Conservation (phyloP, 148 eudicot species). For the Fagopyrum tataricum region DNA sequence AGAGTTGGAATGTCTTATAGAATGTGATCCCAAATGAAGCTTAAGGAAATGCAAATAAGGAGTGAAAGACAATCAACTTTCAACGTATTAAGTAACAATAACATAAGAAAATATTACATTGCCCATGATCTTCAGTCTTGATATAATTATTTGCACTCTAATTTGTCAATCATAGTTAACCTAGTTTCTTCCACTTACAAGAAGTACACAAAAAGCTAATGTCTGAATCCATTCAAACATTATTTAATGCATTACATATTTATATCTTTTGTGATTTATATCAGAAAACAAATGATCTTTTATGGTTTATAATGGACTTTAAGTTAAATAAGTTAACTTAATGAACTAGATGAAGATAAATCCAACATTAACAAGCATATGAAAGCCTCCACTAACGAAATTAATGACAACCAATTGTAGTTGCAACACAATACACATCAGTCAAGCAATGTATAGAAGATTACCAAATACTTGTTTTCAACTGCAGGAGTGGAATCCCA, state of each 20-base stretch:
- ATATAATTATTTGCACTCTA: too few relatives aligned
- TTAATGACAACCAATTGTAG: neutral
- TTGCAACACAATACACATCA: neutral
- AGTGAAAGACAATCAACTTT: neutral
- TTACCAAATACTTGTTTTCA: slow-evolving; percentile 15
- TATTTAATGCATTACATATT: too few relatives aligned
- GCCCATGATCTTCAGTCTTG: too few relatives aligned
- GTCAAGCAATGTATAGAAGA: slow-evolving; percentile 4
- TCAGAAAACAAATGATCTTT: too few relatives aligned
- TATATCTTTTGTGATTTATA: too few relatives aligned
- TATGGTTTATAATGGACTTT: neutral
- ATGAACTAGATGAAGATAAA: neutral
- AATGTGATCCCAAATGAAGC: neutral
- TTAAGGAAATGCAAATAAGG: neutral
- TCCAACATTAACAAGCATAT: neutral
- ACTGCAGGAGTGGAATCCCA: slow-evolving; percentile 12
- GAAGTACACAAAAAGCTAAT: too few relatives aligned
- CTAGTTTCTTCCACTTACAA: too few relatives aligned
- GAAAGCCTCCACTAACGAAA: neutral
- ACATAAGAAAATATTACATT: too few relatives aligned
- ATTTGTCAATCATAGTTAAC: too few relatives aligned
- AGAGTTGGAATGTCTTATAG: neutral
- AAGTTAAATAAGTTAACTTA: neutral
- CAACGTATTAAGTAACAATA: neutral
- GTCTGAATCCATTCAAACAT: too few relatives aligned